phyloP scores from a whole-genome alignment of 495 filamentous ascomycete genomes.

The Aspergillus homomorphus region DNA sequence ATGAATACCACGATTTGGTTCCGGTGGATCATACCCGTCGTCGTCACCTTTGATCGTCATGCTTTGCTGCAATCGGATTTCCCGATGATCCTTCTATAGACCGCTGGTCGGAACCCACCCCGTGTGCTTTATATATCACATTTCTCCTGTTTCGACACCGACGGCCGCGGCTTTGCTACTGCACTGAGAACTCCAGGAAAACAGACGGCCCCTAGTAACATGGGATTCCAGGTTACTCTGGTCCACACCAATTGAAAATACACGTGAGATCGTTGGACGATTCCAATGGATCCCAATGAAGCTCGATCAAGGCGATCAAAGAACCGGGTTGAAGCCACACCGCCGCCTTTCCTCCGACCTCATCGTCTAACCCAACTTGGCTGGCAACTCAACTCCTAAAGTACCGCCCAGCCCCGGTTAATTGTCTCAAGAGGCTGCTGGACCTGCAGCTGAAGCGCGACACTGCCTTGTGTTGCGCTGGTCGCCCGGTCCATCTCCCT shows the following conservation, averaged over 20 bases:
- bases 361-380: background rate
- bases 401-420: background rate
- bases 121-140: background rate
- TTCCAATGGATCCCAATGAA: background rate
- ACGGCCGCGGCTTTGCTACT: background rate
- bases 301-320: background rate
- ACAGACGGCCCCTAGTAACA: no score
- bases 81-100: background rate
- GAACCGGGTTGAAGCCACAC: background rate
- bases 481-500: background rate
- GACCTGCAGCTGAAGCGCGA: slow-evolving; percentile 2
- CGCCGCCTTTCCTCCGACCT: background rate
- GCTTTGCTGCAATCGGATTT: background rate
- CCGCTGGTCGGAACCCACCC: no score
- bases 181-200: background rate
- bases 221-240: background rate
- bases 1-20: background rate
- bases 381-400: background rate
- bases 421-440: background rate
- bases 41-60: background rate
- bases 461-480: background rate
- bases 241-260: background rate
- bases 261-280: background rate
- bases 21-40: background rate
- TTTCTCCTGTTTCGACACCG: background rate